Base-by-base conservation (phyloP, 148 eudicot species). In the Rhododendron ovatum region DNA sequence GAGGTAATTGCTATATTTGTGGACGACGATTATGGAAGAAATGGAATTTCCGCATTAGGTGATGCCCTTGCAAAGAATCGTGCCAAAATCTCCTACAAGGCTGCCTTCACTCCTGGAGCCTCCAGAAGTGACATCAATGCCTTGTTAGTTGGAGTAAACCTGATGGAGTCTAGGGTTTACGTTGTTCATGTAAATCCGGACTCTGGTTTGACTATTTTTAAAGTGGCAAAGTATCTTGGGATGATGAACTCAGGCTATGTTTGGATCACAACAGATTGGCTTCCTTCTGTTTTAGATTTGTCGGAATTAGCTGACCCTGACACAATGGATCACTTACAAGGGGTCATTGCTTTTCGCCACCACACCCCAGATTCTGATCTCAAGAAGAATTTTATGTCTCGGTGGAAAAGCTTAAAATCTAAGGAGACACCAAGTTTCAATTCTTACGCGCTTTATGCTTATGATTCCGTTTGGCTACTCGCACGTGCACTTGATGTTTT, bases 181-280 rank as follows among this genome's bases (percentile, higher is more conserved):
- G 92, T 96, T 73, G 95, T 96, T 78, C 99, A 96, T 90, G 96
- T 93, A 47, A 94, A 92, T 86, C 99, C 99, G 20, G 99, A 95
- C 89, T 90, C 98, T 20, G 99, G 99, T 45, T 82, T 95, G 71
- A 86, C 71, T 14, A 55, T 96, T 61, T 95, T 96, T 78, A 85
- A 91, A 12, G 88, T 86, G 73, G 99, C 99, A 3, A 94, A 93
- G 78, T 55, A 85, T 83, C 91, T 96, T 45, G 95, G 92, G 75
- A 96, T 96, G 99, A 84, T 94, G 93, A 59, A 30, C 45, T 84
- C 43, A 65, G 95, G 98, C 45, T 96, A 95, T 91, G 98, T 94
- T 85, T 96, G 99, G 99, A 95, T 96, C 85, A 91, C 98, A 47
- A 94, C 98, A 10, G 96, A 96, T 88, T 96, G 99, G 99, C 97